Evolutionary conservation across 164 flowering plant genomes (phyloP), one percentile per base, ranked within the genome.

Genomic region (Magnolia kwangsiensis): DNA sequence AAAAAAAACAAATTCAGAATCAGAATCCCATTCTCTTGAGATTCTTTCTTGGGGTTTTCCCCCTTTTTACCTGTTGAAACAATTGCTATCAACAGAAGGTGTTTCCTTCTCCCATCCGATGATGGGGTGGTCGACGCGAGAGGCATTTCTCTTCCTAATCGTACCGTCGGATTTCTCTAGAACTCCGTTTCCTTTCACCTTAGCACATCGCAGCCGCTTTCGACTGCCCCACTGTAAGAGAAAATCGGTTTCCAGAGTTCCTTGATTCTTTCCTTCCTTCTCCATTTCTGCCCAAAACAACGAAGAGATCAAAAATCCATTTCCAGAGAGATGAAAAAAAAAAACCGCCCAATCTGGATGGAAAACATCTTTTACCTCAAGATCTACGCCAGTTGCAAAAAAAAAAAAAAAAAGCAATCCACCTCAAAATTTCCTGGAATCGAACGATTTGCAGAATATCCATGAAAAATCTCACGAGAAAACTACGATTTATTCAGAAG

Each of bases 221-320:
- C 81, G 79, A 77, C 80, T 85, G 20, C 92, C 92, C 92, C 92
- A 89, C 68, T 87, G 89, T 61, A 88, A 69, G 61, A 85, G 69
- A 76, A 89, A 88, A 63, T 89, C 90, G 24, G 83, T 71, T 72
- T 83, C 87, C 1, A 81, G 45, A 74, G 69, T 76, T 78, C 78
- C 72, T 63, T 82, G 81, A 51, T 67, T 51, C 66, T 72, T 79
- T 65, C 77, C 77, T 74, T 61, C 81, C 58, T 80, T 82, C 78
- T 76, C 85, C 85, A 81, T 83, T 31, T 70, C 63, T 61, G 65
- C 50, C 31, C 63, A 31, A 37, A 63, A 65, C 63, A 37, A 73
- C 73, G n/a, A 63, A 49, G 37, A 24, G 24, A 4, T 49, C 29
- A 27, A 27, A 64, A 20, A 8, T 64, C 69, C 64, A 7, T 63